Evolutionary conservation across 2,329 filamentous ascomycete genomes (phyloP).

Genomic region (Plectosphaerella plurivora): DNA sequence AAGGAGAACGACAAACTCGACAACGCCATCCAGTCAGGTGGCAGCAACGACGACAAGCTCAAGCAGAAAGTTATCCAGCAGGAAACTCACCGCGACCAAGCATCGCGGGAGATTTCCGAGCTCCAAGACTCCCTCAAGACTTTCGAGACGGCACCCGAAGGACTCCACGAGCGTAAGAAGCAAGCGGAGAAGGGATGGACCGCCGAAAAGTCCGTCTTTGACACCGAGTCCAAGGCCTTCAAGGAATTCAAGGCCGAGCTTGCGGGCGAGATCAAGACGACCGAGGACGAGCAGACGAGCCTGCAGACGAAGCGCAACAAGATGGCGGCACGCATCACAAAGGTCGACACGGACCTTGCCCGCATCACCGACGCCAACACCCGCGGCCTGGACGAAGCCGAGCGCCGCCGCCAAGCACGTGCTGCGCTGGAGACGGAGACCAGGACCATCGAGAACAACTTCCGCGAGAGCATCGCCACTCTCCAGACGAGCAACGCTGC

Average conservation of each 20-base stretch:
- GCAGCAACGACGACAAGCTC: slow-evolving; percentile 71
- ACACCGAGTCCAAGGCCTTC: slow-evolving; percentile 49
- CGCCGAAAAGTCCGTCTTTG: slow-evolving; percentile 55
- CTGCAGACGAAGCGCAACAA: slow-evolving; percentile 68
- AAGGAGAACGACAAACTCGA: slow-evolving; percentile 71
- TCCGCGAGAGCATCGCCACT: slow-evolving; percentile 31
- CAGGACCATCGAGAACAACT: slow-evolving; percentile 37
- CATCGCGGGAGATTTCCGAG: slow-evolving; percentile 50
- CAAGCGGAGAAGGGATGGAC: slow-evolving; percentile 48
- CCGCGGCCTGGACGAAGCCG: slow-evolving; percentile 60
- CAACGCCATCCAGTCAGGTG: slow-evolving; percentile 61
- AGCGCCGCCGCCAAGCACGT: slow-evolving; percentile 50
- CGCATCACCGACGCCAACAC: slow-evolving; percentile 66
- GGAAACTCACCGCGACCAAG: slow-evolving; percentile 66
- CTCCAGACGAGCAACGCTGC: slow-evolving; percentile 28
- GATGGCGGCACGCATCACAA: slow-evolving; percentile 64
- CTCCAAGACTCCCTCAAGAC: slow-evolving; percentile 58
- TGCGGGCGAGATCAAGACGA: slow-evolving; percentile 57
- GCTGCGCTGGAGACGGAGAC: slow-evolving; percentile 42
- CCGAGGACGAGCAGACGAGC: slow-evolving; percentile 60
- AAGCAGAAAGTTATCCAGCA: slow-evolving; percentile 73
- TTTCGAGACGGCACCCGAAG: slow-evolving; percentile 59
- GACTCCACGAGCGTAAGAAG: slow-evolving; percentile 54
- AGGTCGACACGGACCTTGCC: slow-evolving; percentile 68
- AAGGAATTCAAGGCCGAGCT: slow-evolving; percentile 56